Base-by-base conservation (phyloP, 2,329 filamentous ascomycete genomes). In the Ceratocystis cacaofunesta region DNA sequence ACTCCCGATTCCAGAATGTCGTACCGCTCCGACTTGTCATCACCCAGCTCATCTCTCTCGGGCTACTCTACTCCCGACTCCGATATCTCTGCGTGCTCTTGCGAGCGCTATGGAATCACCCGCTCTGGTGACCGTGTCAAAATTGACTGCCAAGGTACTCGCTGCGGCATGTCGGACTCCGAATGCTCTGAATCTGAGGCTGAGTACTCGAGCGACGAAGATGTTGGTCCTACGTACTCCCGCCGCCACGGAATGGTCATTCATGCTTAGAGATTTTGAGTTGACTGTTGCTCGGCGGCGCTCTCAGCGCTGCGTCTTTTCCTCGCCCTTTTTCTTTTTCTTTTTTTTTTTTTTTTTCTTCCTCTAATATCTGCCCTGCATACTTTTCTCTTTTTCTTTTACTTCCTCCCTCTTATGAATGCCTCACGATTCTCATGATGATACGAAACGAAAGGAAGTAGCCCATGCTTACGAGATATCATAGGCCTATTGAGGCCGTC, bases 81-180 rank as follows among this genome's bases (percentile, higher is more conserved):
- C 63, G 88, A 88, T 72, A 85, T 85, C 77, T 86, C 82, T 72
- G 83, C 82, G 75, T 97, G 94, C 85, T 91, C 87, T 69, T 97
- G 92, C 79, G 90, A 96, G 77, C 89, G 92, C 78, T 96, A 94
- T 80, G 92, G 92, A 71, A 95, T 97, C 80, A 96, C 92, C 69
- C 89, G 91, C 78, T 86, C 87, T 76, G 91, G 92, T 73, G 88
- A 95, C 76, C 87, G 92, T 72, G 88, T 97, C 82, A 94, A 92
- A 83, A 85, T 96, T 75, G 92, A 96, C 83, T 97, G 92, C 74
- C 91, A 91, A 71, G 92, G 92, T 71, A 80, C 85, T 68, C 87
- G 90, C 74, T 96, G 92, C 78, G 89, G 90, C 72, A 2, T 15
- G 5, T 64, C 61, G n/a, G 65, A 67, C 48, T 25, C 19, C 10